Evolutionary conservation across 202 grass and related monocot species (phyloP).

Genomic region (Eragrostis tef): DNA sequence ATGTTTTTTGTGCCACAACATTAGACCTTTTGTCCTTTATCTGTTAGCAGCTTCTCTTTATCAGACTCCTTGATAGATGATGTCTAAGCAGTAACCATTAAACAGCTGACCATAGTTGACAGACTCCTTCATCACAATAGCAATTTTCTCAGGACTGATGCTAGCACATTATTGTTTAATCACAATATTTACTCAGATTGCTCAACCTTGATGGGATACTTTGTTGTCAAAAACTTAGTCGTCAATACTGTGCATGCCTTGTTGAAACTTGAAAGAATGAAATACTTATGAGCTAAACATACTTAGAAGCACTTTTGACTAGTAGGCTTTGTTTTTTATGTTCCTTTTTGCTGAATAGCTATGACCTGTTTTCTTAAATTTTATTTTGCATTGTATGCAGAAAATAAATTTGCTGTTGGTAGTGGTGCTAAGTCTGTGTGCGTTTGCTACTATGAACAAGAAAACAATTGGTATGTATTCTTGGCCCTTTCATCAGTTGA

Average conservation of each 20-base stretch:
- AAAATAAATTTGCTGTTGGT: conserved; percentile 99
- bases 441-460: conserved; percentile 95
- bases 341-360: conserved; percentile 7
- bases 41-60: conserved; percentile 20
- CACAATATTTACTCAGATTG: conserved; percentile 4
- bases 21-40: conserved; percentile 4
- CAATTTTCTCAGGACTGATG: conserved; percentile 19
- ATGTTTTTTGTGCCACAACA: background rate
- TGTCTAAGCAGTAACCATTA: background rate
- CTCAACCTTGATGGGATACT: background rate
- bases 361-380: background rate
- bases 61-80: background rate
- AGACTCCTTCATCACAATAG: background rate
- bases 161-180: background rate
- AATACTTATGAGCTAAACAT: conserved; percentile 10
- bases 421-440: conserved; percentile 98
- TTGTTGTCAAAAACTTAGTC: background rate
- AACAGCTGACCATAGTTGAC: conserved; percentile 11
- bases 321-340: background rate
- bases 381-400: conserved; percentile 56
- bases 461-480: conserved; percentile 85
- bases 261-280: background rate
- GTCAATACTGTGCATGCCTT: background rate
- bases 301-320: conserved; percentile 2
- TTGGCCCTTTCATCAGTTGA: background rate